These are phyloP conservation scores for Claviceps spartinae DNA, from an alignment of 2,329 filamentous ascomycete genomes.

Conservation along the genomic window DNA sequence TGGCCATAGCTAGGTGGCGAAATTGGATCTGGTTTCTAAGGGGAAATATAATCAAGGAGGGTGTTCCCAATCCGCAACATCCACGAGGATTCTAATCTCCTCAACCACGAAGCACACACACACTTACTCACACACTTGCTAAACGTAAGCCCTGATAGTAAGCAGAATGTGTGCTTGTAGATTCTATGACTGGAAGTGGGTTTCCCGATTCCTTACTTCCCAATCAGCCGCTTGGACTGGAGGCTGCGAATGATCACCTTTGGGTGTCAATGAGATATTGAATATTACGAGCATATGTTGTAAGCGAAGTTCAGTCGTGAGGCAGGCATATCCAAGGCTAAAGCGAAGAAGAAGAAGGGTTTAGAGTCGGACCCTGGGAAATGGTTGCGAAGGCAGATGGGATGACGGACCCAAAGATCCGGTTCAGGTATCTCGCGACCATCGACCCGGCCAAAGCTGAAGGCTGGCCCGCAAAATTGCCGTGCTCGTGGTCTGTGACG, in stretches of 20 bases:
- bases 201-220: background rate
- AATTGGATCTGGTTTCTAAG: slow-evolving; percentile 21
- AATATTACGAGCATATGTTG: slow-evolving; percentile 3
- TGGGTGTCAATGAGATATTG: background rate
- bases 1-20: slow-evolving; percentile 34
- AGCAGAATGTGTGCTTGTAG: slow-evolving; percentile 3
- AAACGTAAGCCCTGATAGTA: slow-evolving; percentile 5
- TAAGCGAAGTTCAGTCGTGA: slow-evolving; percentile 3
- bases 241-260: slow-evolving; percentile 6
- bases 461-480: slow-evolving; percentile 2
- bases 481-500: slow-evolving; percentile 3
- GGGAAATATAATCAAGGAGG: background rate
- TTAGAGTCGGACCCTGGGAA: slow-evolving; percentile 1
- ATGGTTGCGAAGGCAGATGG: background rate
- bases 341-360: background rate
- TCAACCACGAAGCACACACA: slow-evolving; percentile 2
- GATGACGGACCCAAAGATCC: slow-evolving; percentile 5
- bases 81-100: slow-evolving; percentile 2
- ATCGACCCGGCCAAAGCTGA: slow-evolving; percentile 6
- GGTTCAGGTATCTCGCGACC: slow-evolving; percentile 5
- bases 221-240: slow-evolving; percentile 2
- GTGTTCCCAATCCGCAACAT: slow-evolving; percentile 2
- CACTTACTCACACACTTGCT: slow-evolving; percentile 24
- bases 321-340: slow-evolving; percentile 2
- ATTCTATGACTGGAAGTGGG: slow-evolving; percentile 1